Base-by-base conservation (phyloP, 2,329 filamentous ascomycete species). In the Cladobotryum protrusum region DNA sequence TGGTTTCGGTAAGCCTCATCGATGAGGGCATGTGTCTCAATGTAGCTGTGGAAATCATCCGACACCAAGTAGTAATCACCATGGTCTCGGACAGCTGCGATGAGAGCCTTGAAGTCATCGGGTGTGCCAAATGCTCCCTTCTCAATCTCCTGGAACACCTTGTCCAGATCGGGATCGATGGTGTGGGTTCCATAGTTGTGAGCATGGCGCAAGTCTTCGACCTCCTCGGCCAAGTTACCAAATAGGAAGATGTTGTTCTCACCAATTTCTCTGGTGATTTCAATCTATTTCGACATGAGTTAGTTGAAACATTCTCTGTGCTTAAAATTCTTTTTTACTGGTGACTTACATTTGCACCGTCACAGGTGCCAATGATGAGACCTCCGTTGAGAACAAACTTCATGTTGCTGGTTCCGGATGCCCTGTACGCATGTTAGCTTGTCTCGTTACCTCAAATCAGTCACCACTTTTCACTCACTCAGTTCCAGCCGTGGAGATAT, bases 221-320 rank as follows among this genome's bases (percentile, higher is more conserved):
- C 93, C 60, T 97, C 90, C 69, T 99, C 93, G 49, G 93, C 84
- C 17, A 99, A 81, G 67, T 92, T 96, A 53, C 93, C 93, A 66
- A 99, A 97, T 59, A 99, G 81, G 83, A 99, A 99, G 67, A 99
- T 96, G 72, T 97, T 97, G 66, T 89, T 85, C 64, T 97, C 90
- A 61, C 91, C 89, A 63, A 97, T 88, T 71, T 99, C 93, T 52
- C 93, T 89, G 3, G 93, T 97, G 65, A 97, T 97, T 74, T 96
- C 91, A 68, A 96, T 96, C 87, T 70, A 44, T 11, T 34, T 58
- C 33, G 17, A 20, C 19, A 18, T 33, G 8, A 1, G 43, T 49
- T 33, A 50, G 20, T 11, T 5, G 11, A 19, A 33, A 14, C 2
- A 14, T 17, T 5, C 5, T 2, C 9, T n/a, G 12, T 17, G 39